Evolutionary conservation across 2,329 filamentous ascomycete genomes (phyloP), one percentile per base, ranked within the genome.

Genomic region (Cyphellophora europaea): DNA sequence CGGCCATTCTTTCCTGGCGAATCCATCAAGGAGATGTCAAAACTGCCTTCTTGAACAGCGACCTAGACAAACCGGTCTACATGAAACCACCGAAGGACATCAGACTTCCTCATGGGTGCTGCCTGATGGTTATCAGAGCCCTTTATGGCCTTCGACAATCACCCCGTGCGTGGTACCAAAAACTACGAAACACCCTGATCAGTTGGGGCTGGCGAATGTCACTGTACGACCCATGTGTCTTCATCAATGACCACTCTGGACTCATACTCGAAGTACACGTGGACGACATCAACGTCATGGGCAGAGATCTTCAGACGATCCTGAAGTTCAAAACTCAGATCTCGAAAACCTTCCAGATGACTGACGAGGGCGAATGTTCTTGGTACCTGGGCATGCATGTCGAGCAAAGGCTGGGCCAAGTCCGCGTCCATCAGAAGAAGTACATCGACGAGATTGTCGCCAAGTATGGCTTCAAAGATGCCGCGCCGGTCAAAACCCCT

Each of bases 331-430:
- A 43, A 21, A 5, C 13, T 17, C 5, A 16, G 16, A 10, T 40
- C 8, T 31, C 27, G 6, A 23, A 40, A 11, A 17, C 4, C 3
- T 43, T 43, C 19, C 11, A 29, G n/a, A 43, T 43, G 37, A 40
- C 23, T 6, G 40, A 43, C 23, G 33, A 32, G 16, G 40, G 40
- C 13, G 11, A 19, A 11, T 39, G 33, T 15, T 16, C 15, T 4
- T 40, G 34, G 15, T 36, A 36, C 23, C 37, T 43, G 3, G 40
- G 40, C 5, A 43, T 43, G 32, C 30, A 32, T 12, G 33, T 43
- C 19, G 30, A 35, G 15, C 33, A 30, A 15, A 10, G 12, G 3
- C 5, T 8, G 14, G 19, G 28, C 11, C 8, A 15, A 4, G 27
- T 43, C 15, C n/a, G 6, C n/a, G 12, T 43, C 10, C 14, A 40